Evolutionary conservation across 768 basidiomycete species (phyloP).

Genomic region (Lactarius tabidus): DNA sequence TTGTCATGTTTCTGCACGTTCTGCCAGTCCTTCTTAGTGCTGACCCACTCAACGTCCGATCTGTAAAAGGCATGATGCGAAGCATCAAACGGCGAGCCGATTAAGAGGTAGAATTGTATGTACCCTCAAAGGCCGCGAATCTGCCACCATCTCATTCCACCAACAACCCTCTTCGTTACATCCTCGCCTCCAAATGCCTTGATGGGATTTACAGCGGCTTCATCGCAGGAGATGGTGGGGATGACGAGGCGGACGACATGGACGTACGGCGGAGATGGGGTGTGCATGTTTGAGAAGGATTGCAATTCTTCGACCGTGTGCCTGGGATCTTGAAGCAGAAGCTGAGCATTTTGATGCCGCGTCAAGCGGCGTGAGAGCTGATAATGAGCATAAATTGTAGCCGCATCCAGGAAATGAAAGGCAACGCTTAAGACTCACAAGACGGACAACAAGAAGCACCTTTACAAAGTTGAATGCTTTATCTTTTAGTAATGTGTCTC

Average conservation of each 20-base stretch:
- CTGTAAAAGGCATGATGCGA: constrained; percentile 37
- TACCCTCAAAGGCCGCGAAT: constrained; percentile 81
- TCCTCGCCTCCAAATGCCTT: constrained; percentile 80
- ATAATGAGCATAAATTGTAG: constrained; percentile 53
- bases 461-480: constrained; percentile 74
- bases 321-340: constrained; percentile 35
- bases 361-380: background rate
- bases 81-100: background rate
- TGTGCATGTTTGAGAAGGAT: constrained; percentile 73
- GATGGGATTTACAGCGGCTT: constrained; percentile 69
- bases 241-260: constrained; percentile 67
- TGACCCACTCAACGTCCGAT: constrained; percentile 84
- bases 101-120: constrained; percentile 30
- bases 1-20: constrained; percentile 59
- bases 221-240: constrained; percentile 70
- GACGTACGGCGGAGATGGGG: constrained; percentile 82
- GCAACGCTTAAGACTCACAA: background rate
- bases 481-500: constrained; percentile 79
- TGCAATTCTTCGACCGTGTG: constrained; percentile 86
- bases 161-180: constrained; percentile 63
- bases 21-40: constrained; percentile 77
- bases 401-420: constrained; percentile 60
- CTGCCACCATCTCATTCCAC: constrained; percentile 98
- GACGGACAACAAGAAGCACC: constrained; percentile 37
- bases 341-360: background rate